Base-by-base conservation (phyloP, 1,284 basidiomycete genomes). In the Mycosarcoma maydis region DNA sequence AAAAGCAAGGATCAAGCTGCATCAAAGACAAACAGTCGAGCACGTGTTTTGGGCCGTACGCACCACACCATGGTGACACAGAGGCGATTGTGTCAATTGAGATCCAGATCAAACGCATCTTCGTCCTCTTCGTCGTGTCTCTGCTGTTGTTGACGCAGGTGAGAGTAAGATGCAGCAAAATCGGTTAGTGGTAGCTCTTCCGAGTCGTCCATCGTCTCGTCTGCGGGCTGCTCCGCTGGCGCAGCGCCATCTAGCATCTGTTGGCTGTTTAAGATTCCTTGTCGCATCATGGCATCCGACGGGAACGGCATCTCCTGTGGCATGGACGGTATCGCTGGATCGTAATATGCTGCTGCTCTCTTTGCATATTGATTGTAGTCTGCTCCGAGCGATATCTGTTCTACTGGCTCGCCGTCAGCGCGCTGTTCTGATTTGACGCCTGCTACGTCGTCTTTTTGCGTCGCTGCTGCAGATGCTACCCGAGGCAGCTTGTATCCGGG, bases 261-360 rank as follows among this genome's bases (percentile, higher is more conserved):
- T 29, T 54, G 51, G n/a, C 57, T 64, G 42, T 76, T 75, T 40
- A 76, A 43, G 20, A 75, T 71, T 11, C 75, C 75, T 38, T 76
- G 75, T 3, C 75, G 53, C 75, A 76, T 75, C 57, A 75, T 64
- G 6, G 65, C 61, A 34, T 76, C 75, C 1, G 64, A 70, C 0
- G 75, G 75, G 45, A 75, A 76, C 16, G 75, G 75, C 54, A 76
- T 69, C 36, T 76, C 72, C 26, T 76, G 75, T 23, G 67, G 72
- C 72, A 73, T 76, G 9, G 50, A 51, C 6, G 75, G 73, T 36
- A 76, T 73, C 11, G 67, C 70, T 7, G 75, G 75, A 45, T 76
- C 72, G 27, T 76, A 76, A 46, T 76, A 76, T 0, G 58, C 72
- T 27, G 70, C 69, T 16, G 75, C 75, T 13, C 67, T 45, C 30